Conservation (phyloP, 129 eudicot species). For the Oenanthe sinensis region DNA sequence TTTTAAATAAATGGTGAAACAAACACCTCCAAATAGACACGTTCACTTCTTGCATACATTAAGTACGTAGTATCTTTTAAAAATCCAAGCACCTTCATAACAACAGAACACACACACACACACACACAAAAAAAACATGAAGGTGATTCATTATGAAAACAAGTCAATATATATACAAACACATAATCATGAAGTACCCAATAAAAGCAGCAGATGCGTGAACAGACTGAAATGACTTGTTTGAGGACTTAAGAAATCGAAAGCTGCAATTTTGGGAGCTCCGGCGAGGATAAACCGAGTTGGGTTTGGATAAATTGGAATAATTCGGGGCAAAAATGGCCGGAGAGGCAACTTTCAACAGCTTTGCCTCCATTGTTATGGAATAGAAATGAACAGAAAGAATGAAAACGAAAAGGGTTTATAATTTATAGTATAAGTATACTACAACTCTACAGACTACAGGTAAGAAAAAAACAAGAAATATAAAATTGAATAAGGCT, state of each 20-base stretch:
- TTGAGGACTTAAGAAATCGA: slow-evolving; percentile 18
- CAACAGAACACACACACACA: neutral
- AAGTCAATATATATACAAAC: neutral
- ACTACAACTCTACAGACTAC: no score
- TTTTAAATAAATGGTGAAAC: neutral
- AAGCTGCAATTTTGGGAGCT: slow-evolving; percentile 18
- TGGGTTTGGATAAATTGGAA: slow-evolving; percentile 22
- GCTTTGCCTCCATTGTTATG: slow-evolving; percentile 50
- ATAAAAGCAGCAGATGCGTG: slow-evolving; percentile 39
- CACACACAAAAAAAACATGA: neutral
- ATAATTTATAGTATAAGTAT: no score
- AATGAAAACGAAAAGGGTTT: neutral
- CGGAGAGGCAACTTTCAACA: slow-evolving; percentile 29
- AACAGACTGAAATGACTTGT: slow-evolving; percentile 19
- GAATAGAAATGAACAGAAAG: neutral
- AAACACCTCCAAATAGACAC: neutral
- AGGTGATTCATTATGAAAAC: slow-evolving; percentile 4
- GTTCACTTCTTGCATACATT: neutral
- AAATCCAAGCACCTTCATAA: no score
- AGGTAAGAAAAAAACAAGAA: neutral
- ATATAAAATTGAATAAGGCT: neutral
- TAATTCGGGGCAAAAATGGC: slow-evolving; percentile 12
- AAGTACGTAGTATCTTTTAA: no score
- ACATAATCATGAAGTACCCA: slow-evolving; percentile 32
- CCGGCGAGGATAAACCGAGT: slow-evolving; percentile 15